Evolutionary conservation across 1,284 basidiomycete genomes (phyloP), one percentile per base, ranked within the genome.

Genomic region (Ceratobasidium sp.): DNA sequence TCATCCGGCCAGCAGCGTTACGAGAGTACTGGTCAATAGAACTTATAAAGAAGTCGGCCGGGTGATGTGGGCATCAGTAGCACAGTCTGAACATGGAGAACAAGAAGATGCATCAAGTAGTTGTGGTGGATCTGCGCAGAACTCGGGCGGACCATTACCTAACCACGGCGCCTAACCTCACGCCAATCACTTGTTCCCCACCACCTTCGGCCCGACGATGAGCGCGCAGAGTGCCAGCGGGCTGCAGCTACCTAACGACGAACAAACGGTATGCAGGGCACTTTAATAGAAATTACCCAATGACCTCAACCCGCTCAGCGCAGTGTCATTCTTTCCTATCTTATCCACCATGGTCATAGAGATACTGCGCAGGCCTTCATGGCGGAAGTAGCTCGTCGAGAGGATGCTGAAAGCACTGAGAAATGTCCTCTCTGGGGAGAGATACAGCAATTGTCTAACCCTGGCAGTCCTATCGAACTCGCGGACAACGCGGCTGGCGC

Each of bases 41-140:
- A 56, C 56, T 33, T 5, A 10, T 17, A 33, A 31, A 15, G 3
- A 37, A 28, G 13, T 37, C 17, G 28, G 53, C 54, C 33, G 54
- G 42, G 31, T 71, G 68, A 71, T 71, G 68, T 71, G 68, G 68
- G 68, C 68, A 71, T 71, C 68, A 71, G 17, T 51, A 47, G n/a
- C 10, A 35, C 26, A 28, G 54, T 7, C 60, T 58, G 23, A 26
- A 23, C 31, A 71, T 71, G 68, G 68, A 71, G 68, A 39, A 51
- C 11, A 42, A n/a, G n/a, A n/a, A n/a, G n/a, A n/a, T n/a, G n/a
- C n/a, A n/a, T n/a, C 53, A 63, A 42, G 54, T 17, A 69, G 28
- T 33, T 23, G 23, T 28, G 33, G 51, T 54, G 51, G n/a, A 23
- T 28, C 51, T 20, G 10, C 51, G 26, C 8, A 54, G 51, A 10